Percentiles rank a stretch among this genome's conserved stretches.
phyloP scores from a whole-genome alignment of 1,139 yeast genomes.

The Suhomyces terraborum region DNA sequence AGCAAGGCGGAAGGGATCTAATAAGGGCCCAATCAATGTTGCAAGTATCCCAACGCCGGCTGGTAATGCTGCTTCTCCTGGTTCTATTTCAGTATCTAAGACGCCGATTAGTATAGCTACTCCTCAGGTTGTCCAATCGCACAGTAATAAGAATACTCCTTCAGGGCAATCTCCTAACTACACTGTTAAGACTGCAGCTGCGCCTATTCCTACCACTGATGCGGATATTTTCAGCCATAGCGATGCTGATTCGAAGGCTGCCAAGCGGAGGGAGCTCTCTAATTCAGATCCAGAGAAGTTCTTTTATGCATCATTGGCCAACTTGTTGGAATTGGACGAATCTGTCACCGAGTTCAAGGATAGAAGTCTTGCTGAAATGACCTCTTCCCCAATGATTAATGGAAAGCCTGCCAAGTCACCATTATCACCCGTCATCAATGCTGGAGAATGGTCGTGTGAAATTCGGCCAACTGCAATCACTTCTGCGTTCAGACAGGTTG shows the following conservation, averaged over 20 bases:
- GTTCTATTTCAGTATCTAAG: slow-evolving; percentile 42
- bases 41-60: slow-evolving; percentile 37
- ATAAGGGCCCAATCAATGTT: slow-evolving; percentile 23
- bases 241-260: slow-evolving; percentile 35
- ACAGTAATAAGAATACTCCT: slow-evolving; percentile 48
- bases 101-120: slow-evolving; percentile 51
- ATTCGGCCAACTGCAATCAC: slow-evolving; percentile 48
- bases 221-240: slow-evolving; percentile 29
- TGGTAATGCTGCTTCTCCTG: slow-evolving; percentile 46
- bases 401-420: slow-evolving; percentile 38
- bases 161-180: slow-evolving; percentile 41
- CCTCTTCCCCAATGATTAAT: slow-evolving; percentile 31
- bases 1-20: slow-evolving; percentile 32
- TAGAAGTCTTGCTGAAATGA: slow-evolving; percentile 24
- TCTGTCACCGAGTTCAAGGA: slow-evolving; percentile 23
- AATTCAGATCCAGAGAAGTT: slow-evolving; percentile 50
- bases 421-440: slow-evolving; percentile 31
- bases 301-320: slow-evolving; percentile 53
- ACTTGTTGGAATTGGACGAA: slow-evolving; percentile 50
- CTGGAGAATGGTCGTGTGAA: slow-evolving; percentile 47
- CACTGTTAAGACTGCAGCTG: slow-evolving; percentile 18
- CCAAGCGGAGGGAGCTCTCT: slow-evolving; percentile 50
- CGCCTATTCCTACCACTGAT: slow-evolving; percentile 21
- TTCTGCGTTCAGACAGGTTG: slow-evolving; percentile 51
- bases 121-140: slow-evolving; percentile 40